Evolutionary conservation across 345 rosid species (phyloP).

Genomic region (Hibiscus trionum): DNA sequence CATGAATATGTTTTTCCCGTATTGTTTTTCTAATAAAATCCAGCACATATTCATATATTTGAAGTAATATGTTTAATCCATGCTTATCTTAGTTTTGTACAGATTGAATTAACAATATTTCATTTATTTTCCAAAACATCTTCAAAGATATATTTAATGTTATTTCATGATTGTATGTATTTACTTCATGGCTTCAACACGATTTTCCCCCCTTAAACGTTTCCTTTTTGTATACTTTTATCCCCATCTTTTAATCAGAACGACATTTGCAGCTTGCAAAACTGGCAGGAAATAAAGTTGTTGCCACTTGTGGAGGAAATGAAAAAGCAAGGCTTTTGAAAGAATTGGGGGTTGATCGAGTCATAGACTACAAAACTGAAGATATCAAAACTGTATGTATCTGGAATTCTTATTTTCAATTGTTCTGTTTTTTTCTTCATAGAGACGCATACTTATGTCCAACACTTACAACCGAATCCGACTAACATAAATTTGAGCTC

Average conservation of each 20-base stretch:
- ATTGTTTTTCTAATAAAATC: not conserved
- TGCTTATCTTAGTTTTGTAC: no score
- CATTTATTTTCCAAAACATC: not conserved
- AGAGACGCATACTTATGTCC: not conserved
- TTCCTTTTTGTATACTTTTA: not conserved
- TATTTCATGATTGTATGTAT: not conserved
- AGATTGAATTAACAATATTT: not conserved
- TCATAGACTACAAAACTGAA: slow-evolving; percentile 80
- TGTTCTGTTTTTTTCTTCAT: not conserved
- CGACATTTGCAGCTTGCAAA: slow-evolving; percentile 21
- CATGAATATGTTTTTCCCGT: not conserved
- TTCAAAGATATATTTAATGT: not conserved
- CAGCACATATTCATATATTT: not conserved
- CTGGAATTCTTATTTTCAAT: slow-evolving; percentile 10
- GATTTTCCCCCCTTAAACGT: not conserved
- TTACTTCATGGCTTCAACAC: not conserved
- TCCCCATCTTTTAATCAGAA: not conserved
- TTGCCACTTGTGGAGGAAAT: slow-evolving; percentile 91
- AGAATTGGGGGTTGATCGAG: slow-evolving; percentile 79
- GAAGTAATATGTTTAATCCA: no score
- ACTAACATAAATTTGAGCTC: not conserved
- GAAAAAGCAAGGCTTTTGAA: slow-evolving; percentile 74
- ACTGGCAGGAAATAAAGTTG: slow-evolving; percentile 71
- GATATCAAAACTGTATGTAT: slow-evolving; percentile 66
- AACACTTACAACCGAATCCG: not conserved